These are phyloP conservation scores for Curvularia spicifera DNA, from an alignment of 2,329 filamentous ascomycete species.

Conservation along the genomic window DNA sequence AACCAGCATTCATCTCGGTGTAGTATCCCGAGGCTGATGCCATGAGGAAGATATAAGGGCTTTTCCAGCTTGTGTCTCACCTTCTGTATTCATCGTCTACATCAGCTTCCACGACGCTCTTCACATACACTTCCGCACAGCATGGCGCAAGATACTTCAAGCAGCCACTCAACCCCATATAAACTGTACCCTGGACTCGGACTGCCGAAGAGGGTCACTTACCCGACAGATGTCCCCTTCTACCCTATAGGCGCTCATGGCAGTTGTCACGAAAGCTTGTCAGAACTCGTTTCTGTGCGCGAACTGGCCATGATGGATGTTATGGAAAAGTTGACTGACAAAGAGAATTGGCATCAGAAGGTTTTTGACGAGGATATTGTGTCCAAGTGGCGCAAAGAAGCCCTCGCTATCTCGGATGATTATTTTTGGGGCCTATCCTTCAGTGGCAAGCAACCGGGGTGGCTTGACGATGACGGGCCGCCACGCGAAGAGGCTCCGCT, in stretches of 20 bases:
- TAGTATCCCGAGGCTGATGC: too few relatives aligned
- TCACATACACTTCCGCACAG: not conserved
- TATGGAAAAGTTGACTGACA: constrained; percentile 53
- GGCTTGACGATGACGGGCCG: constrained; percentile 4
- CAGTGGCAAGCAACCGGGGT: constrained; percentile 15
- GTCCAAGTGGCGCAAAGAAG: constrained; percentile 34
- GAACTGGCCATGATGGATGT: constrained; percentile 50
- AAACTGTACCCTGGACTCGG: constrained; percentile 30
- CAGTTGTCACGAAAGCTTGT: constrained; percentile 3
- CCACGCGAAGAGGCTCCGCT: not conserved
- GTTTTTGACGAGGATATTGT: constrained; percentile 45
- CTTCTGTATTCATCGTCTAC: not conserved
- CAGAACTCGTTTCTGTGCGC: constrained; percentile 39
- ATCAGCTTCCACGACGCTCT: not conserved
- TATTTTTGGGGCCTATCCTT: constrained; percentile 21
- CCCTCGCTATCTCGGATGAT: constrained; percentile 24
- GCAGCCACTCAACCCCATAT: not conserved
- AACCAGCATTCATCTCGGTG: not conserved
- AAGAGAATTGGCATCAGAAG: constrained; percentile 50
- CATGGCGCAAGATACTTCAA: not conserved
- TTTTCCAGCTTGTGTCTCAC: not conserved
- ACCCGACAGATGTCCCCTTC: not conserved
- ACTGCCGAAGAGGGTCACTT: constrained; percentile 18
- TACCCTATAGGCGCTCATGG: constrained; percentile 29
- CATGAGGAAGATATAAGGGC: not conserved